These are phyloP conservation scores for Trichosporon sp. DNA, from an alignment of 1,284 basidiomycete species.

Conservation along the genomic window DNA sequence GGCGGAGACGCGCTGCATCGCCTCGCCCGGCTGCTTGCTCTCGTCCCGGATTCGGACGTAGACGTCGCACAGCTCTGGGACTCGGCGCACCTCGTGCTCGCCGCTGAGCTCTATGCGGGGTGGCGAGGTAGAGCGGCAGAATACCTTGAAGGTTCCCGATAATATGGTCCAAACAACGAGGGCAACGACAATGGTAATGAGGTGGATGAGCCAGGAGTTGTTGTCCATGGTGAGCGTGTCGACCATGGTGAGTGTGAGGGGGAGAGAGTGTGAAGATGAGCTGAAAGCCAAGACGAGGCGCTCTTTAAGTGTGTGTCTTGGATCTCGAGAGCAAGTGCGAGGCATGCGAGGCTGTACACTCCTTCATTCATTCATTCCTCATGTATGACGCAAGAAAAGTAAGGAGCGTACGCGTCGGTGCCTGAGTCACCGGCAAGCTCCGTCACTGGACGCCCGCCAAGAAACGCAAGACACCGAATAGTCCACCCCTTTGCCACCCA, in stretches of 20 bases:
- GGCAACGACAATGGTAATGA: background rate
- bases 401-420: conserved; percentile 3
- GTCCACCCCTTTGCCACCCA: conserved; percentile 4
- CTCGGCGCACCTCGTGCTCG: conserved; percentile 8
- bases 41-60: conserved; percentile 4
- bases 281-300: background rate
- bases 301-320: background rate
- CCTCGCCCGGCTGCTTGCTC: background rate
- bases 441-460: background rate
- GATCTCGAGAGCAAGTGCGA: background rate
- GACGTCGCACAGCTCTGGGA: conserved; percentile 5
- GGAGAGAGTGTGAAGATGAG: background rate
- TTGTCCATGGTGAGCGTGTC: background rate
- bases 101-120: background rate
- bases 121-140: background rate
- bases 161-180: background rate
- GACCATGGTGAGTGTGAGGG: background rate
- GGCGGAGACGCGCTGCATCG: background rate
- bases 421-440: background rate
- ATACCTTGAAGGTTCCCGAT: too few relatives aligned
- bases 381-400: background rate
- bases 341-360: background rate
- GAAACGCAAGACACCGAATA: background rate
- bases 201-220: background rate
- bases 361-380: background rate